Evolutionary conservation across 306 rosid species (phyloP), one percentile per base, ranked within the genome.

Genomic region (Dalbergia cochinchinensis): DNA sequence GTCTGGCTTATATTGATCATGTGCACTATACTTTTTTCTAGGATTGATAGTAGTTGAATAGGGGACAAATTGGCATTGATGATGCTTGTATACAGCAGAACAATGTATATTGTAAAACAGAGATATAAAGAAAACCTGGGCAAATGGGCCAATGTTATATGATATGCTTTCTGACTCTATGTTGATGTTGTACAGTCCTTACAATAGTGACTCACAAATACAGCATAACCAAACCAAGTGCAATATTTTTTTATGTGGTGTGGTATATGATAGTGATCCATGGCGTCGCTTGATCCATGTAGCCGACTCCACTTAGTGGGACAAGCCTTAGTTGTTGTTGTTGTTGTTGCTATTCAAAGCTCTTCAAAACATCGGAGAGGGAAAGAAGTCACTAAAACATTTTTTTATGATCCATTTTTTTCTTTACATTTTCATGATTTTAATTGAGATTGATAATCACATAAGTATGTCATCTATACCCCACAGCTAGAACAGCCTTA

Each of bases 151-250:
- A 9, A 13, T 44, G 22, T 11, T 20, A 15, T 37, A 39, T 31
- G 34, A 9, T 66, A 67, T 60, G 20, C 54, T 61, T 51, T 62
- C n/a, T 26, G 74, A 16, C 60, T 15, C 53, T 48, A 39, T 69
- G 55, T 58, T 59, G 60, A 61, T 37, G 71, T 61, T 61, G 73
- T 73, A 31, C 41, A n/a, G 34, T n/a, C 19, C 55, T 19, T 8
- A 48, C 61, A 67, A 51, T 16, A 61, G 53, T 18, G 57, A 65
- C 33, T 62, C 42, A 39, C 57, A 64, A 61, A 61, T 18, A 61
- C 61, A 62, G 50, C 18, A 76, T 63, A 50, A 51, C 18, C 4
- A 86, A 86, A 68, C 76, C 82, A 19, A 19, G 9, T 54, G 22
- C 37, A 35, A 62, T 48, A 35, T 55, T 41, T 33, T 11, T 67